A percentile compares a stretch with the other conserved stretches of the same genome.
These are phyloP conservation scores for Aspergillus sp. DNA, from an alignment of 2,329 filamentous ascomycete genomes.

Conservation along the genomic window DNA sequence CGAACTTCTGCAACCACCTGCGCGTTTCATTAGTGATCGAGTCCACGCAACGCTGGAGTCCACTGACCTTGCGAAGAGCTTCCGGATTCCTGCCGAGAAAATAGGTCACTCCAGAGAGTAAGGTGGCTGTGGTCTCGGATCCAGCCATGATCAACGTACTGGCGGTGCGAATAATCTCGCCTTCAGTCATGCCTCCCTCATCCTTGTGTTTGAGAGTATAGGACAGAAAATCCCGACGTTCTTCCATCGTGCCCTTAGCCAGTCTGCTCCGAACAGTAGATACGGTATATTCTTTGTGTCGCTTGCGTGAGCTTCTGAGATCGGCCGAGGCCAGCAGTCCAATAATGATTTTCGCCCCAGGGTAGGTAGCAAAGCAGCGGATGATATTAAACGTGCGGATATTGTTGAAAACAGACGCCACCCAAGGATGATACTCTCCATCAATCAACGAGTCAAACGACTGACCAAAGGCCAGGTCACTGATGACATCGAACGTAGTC, in stretches of 20 bases:
- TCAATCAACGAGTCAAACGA: slow-evolving; percentile 17
- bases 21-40: too few relatives aligned
- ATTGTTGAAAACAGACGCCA: slow-evolving; percentile 13
- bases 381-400: not conserved
- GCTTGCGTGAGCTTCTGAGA: not conserved
- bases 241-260: not conserved
- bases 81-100: slow-evolving; percentile 33
- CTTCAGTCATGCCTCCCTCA: slow-evolving; percentile 12
- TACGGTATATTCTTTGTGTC: slow-evolving; percentile 1
- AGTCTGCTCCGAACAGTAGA: slow-evolving; percentile 3
- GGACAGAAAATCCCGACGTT: slow-evolving; percentile 9
- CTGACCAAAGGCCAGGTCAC: slow-evolving; percentile 20
- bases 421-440: slow-evolving; percentile 15
- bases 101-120: slow-evolving; percentile 38
- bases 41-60: not conserved
- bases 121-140: slow-evolving; percentile 41
- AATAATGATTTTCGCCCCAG: slow-evolving; percentile 1
- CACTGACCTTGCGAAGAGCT: slow-evolving; percentile 22
- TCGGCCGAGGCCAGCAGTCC: not conserved
- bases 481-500: slow-evolving; percentile 21
- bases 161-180: slow-evolving; percentile 32
- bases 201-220: slow-evolving; percentile 9
- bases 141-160: slow-evolving; percentile 36
- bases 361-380: slow-evolving; percentile 1
- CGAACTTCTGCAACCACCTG: slow-evolving; percentile 32